phyloP scores from a whole-genome alignment of 371 early-diverging fungal genomes.

The Mortierella sp. region DNA sequence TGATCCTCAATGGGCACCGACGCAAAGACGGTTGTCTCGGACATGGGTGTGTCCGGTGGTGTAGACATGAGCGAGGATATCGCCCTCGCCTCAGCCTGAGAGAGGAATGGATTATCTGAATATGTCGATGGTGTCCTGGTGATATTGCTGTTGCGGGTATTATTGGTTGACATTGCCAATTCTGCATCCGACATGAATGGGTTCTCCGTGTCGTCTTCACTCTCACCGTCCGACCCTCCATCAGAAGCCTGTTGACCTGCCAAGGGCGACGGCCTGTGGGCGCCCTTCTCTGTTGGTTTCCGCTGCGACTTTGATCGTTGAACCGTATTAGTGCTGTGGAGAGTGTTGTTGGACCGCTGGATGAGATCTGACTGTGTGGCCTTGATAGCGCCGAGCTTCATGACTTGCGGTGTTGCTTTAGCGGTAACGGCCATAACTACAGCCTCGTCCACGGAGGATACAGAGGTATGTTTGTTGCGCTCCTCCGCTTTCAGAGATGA shows the following conservation, averaged over 20 bases:
- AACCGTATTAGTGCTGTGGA: slow-evolving; percentile 47
- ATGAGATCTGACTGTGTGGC: slow-evolving; percentile 42
- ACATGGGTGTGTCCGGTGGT: slow-evolving; percentile 13
- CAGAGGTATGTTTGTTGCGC: slow-evolving; percentile 42
- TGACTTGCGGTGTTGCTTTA: slow-evolving; percentile 50
- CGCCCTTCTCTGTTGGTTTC: slow-evolving; percentile 9
- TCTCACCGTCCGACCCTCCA: not conserved
- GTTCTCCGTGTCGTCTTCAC: slow-evolving; percentile 4
- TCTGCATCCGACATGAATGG: slow-evolving; percentile 37
- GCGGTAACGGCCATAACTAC: slow-evolving; percentile 47
- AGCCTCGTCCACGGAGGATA: slow-evolving; percentile 47
- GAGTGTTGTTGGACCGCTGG: slow-evolving; percentile 33
- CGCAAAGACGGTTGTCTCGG: slow-evolving; percentile 23
- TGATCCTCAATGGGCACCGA: slow-evolving; percentile 30
- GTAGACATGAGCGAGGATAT: not conserved
- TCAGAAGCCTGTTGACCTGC: not conserved
- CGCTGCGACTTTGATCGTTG: slow-evolving; percentile 42
- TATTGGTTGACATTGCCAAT: not conserved
- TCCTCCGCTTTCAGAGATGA: slow-evolving; percentile 12
- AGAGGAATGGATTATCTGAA: slow-evolving; percentile 42
- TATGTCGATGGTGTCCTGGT: slow-evolving; percentile 4
- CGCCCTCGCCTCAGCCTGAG: slow-evolving; percentile 20
- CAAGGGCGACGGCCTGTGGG: slow-evolving; percentile 20
- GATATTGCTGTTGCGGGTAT: slow-evolving; percentile 1
- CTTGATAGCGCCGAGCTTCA: slow-evolving; percentile 44